These are phyloP conservation scores for Agrocybe chaxingu DNA, from an alignment of 768 basidiomycete species.

Conservation along the genomic window DNA sequence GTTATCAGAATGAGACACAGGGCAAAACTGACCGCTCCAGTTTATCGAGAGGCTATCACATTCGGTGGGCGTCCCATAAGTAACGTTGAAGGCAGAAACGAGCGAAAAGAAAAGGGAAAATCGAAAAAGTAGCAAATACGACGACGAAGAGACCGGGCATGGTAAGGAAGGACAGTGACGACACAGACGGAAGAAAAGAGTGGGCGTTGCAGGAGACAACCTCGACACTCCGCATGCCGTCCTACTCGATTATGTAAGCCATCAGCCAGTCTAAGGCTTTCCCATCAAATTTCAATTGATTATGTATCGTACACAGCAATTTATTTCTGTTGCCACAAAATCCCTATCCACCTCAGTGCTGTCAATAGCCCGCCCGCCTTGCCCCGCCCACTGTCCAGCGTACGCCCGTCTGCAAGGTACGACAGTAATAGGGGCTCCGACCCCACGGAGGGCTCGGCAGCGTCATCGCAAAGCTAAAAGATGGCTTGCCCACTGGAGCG, in stretches of 20 bases:
- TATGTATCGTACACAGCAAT: not conserved
- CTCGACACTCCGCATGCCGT: not conserved
- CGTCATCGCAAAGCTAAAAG: conserved; percentile 5
- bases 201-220: not conserved
- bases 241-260: conserved; percentile 8
- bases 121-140: conserved; percentile 12
- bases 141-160: conserved; percentile 16
- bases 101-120: conserved; percentile 21
- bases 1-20: not conserved
- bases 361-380: conserved; percentile 6
- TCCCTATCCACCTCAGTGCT: conserved; percentile 11
- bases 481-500: conserved; percentile 6
- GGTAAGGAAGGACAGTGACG: conserved; percentile 16
- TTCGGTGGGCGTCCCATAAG: conserved; percentile 40
- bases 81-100: conserved; percentile 45
- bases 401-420: conserved; percentile 1
- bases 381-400: not conserved
- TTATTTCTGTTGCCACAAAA: conserved; percentile 10
- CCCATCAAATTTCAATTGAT: not conserved
- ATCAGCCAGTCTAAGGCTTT: not conserved
- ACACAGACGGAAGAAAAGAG: conserved; percentile 10
- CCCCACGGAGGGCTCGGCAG: conserved; percentile 9
- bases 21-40: conserved; percentile 52
- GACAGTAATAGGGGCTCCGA: conserved; percentile 4
- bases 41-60: conserved; percentile 61